Percentiles rank a stretch among this genome's conserved stretches.
phyloP scores from a whole-genome alignment of 2,329 filamentous ascomycete species.

The Fusarium floridanum region DNA sequence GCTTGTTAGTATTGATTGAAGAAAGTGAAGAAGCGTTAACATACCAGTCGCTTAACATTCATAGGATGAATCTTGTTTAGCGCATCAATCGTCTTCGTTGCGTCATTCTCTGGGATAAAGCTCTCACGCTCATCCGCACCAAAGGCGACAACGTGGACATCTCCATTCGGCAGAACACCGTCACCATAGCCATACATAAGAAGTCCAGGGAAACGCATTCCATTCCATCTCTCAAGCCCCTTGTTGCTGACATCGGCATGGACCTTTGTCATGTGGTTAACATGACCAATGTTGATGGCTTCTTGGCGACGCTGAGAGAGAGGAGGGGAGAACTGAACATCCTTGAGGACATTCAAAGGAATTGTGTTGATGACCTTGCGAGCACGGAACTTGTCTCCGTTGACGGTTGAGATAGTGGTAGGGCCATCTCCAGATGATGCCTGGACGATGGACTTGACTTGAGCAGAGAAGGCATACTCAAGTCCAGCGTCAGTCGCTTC shows the following conservation, averaged over 20 bases:
- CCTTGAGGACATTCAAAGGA: constrained; percentile 22
- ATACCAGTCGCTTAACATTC: constrained; percentile 24
- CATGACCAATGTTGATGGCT: constrained; percentile 21
- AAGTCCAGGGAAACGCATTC: constrained; percentile 26
- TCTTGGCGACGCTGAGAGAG: constrained; percentile 8
- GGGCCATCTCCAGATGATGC: neutral
- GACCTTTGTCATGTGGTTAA: constrained; percentile 40
- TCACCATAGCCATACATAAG: constrained; percentile 33
- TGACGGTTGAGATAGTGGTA: neutral
- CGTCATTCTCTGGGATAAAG: constrained; percentile 22
- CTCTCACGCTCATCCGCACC: constrained; percentile 18
- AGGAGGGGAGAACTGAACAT: constrained; percentile 8
- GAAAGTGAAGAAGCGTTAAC: neutral
- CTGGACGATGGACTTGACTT: constrained; percentile 29
- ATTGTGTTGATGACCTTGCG: constrained; percentile 40
- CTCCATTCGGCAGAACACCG: constrained; percentile 19
- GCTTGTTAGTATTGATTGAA: neutral
- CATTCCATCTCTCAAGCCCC: constrained; percentile 33
- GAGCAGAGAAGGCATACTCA: constrained; percentile 45
- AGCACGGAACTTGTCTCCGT: constrained; percentile 28
- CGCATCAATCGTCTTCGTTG: constrained; percentile 18
- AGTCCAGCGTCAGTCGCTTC: constrained; percentile 42
- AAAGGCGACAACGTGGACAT: constrained; percentile 23
- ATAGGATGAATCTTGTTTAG: constrained; percentile 30
- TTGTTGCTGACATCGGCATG: constrained; percentile 32